Percentiles rank a stretch among this genome's conserved stretches.
phyloP scores from a whole-genome alignment of 805 yeast species.

The Candida sithepensis region DNA sequence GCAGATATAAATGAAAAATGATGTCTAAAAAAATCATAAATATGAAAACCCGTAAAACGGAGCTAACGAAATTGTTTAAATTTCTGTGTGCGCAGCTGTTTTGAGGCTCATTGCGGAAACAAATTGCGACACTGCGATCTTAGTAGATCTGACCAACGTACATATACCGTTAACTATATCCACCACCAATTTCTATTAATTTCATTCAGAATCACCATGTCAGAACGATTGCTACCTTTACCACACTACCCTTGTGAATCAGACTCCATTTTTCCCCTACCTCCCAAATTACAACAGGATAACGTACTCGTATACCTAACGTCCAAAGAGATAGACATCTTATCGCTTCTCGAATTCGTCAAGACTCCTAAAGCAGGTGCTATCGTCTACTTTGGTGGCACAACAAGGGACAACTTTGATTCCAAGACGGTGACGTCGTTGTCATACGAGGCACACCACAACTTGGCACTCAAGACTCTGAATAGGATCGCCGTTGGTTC shows the following conservation, averaged over 20 bases:
- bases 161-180: too few relatives aligned
- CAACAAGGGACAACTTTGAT: slow-evolving; percentile 43
- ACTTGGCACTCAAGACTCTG: slow-evolving; percentile 39
- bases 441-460: slow-evolving; percentile 43
- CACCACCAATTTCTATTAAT: too few relatives aligned
- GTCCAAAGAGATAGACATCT: slow-evolving; percentile 13
- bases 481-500: slow-evolving; percentile 34
- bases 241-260: background rate
- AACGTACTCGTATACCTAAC: slow-evolving; percentile 24
- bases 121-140: too few relatives aligned
- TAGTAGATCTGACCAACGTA: too few relatives aligned
- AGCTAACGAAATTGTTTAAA: too few relatives aligned
- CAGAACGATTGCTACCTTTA: background rate
- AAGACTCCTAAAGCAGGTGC: slow-evolving; percentile 44
- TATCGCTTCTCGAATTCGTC: slow-evolving; percentile 35
- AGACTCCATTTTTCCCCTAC: background rate
- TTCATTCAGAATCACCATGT: too few relatives aligned
- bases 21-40: too few relatives aligned
- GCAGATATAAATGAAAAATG: too few relatives aligned
- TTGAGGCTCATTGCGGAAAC: too few relatives aligned
- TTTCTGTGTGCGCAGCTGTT: too few relatives aligned
- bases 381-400: slow-evolving; percentile 46
- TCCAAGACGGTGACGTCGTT: slow-evolving; percentile 37
- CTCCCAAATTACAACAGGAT: slow-evolving; percentile 3
- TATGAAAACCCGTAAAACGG: too few relatives aligned